A percentile compares a stretch with the other conserved stretches of the same genome.
These are phyloP conservation scores for Cyberlindnera sargentensis DNA, from an alignment of 805 yeast genomes.

Conservation along the genomic window DNA sequence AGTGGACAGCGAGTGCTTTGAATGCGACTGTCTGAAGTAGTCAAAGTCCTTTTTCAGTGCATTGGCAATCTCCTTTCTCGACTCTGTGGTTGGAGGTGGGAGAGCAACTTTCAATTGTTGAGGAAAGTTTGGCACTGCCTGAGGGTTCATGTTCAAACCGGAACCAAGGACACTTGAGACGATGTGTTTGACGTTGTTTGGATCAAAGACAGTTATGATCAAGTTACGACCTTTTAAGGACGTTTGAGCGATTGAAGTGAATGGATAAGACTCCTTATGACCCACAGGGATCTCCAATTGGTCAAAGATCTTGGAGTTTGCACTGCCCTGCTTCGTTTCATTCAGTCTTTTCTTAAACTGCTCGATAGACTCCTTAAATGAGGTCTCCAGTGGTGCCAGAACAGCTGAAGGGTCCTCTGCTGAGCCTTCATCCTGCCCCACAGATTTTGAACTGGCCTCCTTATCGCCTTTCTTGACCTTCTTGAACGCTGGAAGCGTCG, in stretches of 20 bases:
- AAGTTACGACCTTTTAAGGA: constrained; percentile 59
- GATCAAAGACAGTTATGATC: constrained; percentile 85
- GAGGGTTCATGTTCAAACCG: constrained; percentile 73
- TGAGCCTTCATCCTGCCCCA: constrained; percentile 2
- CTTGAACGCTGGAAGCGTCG: constrained; percentile 5
- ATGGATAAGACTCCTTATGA: constrained; percentile 38
- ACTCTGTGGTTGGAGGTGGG: constrained; percentile 69
- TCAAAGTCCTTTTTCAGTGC: constrained; percentile 63
- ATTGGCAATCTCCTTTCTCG: constrained; percentile 47
- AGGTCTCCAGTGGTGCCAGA: constrained; percentile 10
- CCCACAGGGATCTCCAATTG: constrained; percentile 43
- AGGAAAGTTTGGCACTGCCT: constrained; percentile 61
- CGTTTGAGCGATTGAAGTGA: constrained; percentile 65
- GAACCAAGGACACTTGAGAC: constrained; percentile 65
- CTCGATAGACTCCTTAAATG: constrained; percentile 42
- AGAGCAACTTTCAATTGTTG: constrained; percentile 68
- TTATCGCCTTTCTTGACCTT: constrained; percentile 14
- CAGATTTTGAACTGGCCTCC: constrained; percentile 3
- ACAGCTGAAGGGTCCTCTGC: constrained; percentile 18
- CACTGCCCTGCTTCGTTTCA: constrained; percentile 62
- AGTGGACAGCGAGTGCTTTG: constrained; percentile 43
- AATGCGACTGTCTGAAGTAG: constrained; percentile 44
- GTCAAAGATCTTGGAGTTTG: constrained; percentile 63
- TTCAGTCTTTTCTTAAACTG: constrained; percentile 47
- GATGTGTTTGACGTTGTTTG: constrained; percentile 60